A percentile compares a stretch with the other conserved stretches of the same genome.
phyloP scores from a whole-genome alignment of 1,284 basidiomycete genomes.

The Tylopilus orsonianus region DNA sequence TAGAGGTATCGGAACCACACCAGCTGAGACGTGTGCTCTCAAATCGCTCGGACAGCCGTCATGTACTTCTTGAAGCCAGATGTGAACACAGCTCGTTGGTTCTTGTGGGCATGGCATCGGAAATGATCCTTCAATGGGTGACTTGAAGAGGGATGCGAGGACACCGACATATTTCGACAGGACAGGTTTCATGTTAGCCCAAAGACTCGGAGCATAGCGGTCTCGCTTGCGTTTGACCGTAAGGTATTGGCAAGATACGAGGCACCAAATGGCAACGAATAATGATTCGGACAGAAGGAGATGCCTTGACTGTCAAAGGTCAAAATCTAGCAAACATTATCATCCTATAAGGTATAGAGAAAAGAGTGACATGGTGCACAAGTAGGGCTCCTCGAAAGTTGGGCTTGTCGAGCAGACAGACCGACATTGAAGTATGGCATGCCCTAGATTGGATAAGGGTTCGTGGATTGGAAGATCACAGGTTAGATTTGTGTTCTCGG shows the following conservation, averaged over 20 bases:
- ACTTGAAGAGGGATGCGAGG: constrained; percentile 44
- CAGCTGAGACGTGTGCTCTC: constrained; percentile 73
- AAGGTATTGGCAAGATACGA: constrained; percentile 40
- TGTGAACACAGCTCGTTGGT: constrained; percentile 39
- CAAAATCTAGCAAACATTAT: constrained; percentile 61
- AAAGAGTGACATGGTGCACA: no score
- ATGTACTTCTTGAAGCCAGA: constrained; percentile 58
- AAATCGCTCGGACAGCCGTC: constrained; percentile 69
- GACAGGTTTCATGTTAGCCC: constrained; percentile 58
- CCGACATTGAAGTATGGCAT: no score
- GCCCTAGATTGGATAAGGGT: no score
- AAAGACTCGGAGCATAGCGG: constrained; percentile 47
- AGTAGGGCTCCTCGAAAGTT: no score
- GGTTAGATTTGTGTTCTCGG: no score
- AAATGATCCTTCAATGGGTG: constrained; percentile 40
- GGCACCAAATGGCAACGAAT: constrained; percentile 65
- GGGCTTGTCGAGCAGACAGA: no score
- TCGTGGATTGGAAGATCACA: no score
- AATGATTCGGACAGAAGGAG: constrained; percentile 90
- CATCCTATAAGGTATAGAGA: constrained; percentile 3
- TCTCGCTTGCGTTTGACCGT: constrained; percentile 19
- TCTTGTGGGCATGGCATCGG: background rate
- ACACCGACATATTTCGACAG: constrained; percentile 62
- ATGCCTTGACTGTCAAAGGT: constrained; percentile 88
- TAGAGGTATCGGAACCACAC: constrained; percentile 92